Evolutionary conservation across 2,329 filamentous ascomycete species (phyloP).

Genomic region (Venturia asperata): DNA sequence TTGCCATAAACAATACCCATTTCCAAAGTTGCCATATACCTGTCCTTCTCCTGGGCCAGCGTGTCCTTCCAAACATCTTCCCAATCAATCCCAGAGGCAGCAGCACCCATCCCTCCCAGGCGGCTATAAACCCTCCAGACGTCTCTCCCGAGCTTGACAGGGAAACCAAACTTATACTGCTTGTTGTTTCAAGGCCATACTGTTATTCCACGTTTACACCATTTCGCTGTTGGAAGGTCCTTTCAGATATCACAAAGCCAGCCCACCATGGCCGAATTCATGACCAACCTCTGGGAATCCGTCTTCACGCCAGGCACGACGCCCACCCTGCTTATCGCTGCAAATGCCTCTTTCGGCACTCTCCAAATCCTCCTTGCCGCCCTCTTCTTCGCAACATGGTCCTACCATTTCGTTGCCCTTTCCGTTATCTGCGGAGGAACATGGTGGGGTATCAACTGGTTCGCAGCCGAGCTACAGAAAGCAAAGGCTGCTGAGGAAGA

Average conservation of each 20-base stretch:
- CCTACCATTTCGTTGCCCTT: conserved; percentile 79
- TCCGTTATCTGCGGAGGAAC: conserved; percentile 72
- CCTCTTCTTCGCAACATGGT: conserved; percentile 75
- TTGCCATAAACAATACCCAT: neutral
- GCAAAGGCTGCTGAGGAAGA: conserved; percentile 44
- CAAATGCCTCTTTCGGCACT: conserved; percentile 79
- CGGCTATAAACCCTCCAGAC: too few relatives aligned
- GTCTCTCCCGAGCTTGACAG: neutral
- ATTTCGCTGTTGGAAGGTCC: neutral
- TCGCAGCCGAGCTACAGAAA: conserved; percentile 59
- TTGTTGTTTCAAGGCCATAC: neutral
- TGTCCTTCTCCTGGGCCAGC: too few relatives aligned
- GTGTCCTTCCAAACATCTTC: too few relatives aligned
- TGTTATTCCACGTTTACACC: neutral
- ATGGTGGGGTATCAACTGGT: conserved; percentile 98
- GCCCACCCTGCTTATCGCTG: conserved; percentile 77
- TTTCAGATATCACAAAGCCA: neutral
- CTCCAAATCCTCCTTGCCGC: conserved; percentile 71
- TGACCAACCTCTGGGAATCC: conserved; percentile 78
- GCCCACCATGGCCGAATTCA: conserved; percentile 41
- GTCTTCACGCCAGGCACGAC: conserved; percentile 92
- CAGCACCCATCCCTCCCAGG: too few relatives aligned
- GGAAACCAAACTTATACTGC: neutral
- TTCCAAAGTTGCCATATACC: too few relatives aligned
- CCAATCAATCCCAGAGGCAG: too few relatives aligned